Evolutionary conservation across 495 filamentous ascomycete genomes (phyloP).

Genomic region (Penicillium lagena): DNA sequence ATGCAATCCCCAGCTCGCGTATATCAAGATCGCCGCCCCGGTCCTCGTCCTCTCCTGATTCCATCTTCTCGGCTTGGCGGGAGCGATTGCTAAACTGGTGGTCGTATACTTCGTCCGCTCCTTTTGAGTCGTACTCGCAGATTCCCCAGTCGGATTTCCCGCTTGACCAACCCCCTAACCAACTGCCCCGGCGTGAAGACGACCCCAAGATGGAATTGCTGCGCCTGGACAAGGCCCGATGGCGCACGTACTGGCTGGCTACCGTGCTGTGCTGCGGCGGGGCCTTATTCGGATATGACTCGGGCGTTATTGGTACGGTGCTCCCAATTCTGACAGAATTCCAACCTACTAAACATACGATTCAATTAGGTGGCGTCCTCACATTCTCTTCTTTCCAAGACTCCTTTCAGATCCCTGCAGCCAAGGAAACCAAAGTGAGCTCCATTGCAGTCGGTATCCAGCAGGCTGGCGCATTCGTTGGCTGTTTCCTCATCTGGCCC

Average conservation of each 20-base stretch:
- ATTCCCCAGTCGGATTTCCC: constrained; percentile 3
- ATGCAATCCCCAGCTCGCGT: constrained; percentile 2
- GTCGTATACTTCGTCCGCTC: not conserved
- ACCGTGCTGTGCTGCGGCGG: constrained; percentile 40
- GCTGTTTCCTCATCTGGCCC: constrained; percentile 46
- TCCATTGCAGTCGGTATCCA: constrained; percentile 41
- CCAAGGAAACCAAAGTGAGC: constrained; percentile 31
- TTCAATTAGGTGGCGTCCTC: constrained; percentile 35
- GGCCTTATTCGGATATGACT: constrained; percentile 39
- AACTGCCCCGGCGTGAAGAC: not conserved
- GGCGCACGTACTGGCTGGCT: constrained; percentile 50
- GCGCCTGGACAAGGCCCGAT: constrained; percentile 21
- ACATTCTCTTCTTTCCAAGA: constrained; percentile 40
- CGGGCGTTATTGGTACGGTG: constrained; percentile 35
- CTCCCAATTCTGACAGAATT: not conserved
- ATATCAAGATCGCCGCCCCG: constrained; percentile 7
- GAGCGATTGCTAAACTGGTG: constrained; percentile 5
- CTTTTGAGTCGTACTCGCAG: constrained; percentile 4
- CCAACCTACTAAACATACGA: not conserved
- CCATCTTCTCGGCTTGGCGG: constrained; percentile 5
- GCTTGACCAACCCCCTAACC: not conserved
- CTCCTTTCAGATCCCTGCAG: constrained; percentile 31
- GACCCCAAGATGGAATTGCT: constrained; percentile 12
- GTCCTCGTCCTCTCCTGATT: constrained; percentile 6
- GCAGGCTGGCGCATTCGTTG: constrained; percentile 40